Conservation (phyloP, 768 basidiomycete genomes). For the Stropharia rugosoannulata region DNA sequence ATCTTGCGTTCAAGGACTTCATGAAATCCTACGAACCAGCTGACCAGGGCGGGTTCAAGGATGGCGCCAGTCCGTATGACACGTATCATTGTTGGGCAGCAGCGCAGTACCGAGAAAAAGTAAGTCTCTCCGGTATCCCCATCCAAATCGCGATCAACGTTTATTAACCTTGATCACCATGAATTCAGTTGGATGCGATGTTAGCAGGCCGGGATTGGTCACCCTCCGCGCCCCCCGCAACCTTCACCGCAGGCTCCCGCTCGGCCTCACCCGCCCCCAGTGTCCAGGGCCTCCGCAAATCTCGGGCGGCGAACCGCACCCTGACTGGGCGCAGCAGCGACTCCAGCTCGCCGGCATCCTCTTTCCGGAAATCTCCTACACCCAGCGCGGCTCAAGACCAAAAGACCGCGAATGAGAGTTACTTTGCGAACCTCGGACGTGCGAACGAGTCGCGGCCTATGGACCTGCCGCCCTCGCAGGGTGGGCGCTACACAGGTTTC, state of each 20-base stretch:
- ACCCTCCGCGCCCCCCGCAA: slow-evolving; percentile 67
- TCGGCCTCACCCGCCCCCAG: slow-evolving; percentile 59
- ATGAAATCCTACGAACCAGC: slow-evolving; percentile 65
- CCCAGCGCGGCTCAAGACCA: slow-evolving; percentile 49
- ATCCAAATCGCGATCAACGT: slow-evolving; percentile 12
- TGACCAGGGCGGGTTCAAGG: slow-evolving; percentile 69
- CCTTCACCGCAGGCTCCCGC: slow-evolving; percentile 34
- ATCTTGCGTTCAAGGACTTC: slow-evolving; percentile 79
- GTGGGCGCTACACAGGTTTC: slow-evolving; percentile 92
- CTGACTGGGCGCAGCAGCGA: slow-evolving; percentile 50
- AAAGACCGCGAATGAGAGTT: slow-evolving; percentile 83
- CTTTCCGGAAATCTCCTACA: slow-evolving; percentile 48
- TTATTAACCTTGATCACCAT: neutral
- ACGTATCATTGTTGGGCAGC: slow-evolving; percentile 95
- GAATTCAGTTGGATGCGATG: slow-evolving; percentile 69
- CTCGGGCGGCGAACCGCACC: slow-evolving; percentile 68
- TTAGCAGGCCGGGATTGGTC: slow-evolving; percentile 79
- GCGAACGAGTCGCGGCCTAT: slow-evolving; percentile 77
- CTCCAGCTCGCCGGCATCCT: slow-evolving; percentile 52
- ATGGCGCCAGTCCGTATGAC: slow-evolving; percentile 61
- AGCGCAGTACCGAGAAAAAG: slow-evolving; percentile 93
- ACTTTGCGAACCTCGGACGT: slow-evolving; percentile 81
- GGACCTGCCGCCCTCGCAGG: slow-evolving; percentile 89
- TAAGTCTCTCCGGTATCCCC: slow-evolving; percentile 27
- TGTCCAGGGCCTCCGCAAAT: slow-evolving; percentile 84